Base-by-base conservation (phyloP, 352 stramenopile species). In the Phytophthora sojae region DNA sequence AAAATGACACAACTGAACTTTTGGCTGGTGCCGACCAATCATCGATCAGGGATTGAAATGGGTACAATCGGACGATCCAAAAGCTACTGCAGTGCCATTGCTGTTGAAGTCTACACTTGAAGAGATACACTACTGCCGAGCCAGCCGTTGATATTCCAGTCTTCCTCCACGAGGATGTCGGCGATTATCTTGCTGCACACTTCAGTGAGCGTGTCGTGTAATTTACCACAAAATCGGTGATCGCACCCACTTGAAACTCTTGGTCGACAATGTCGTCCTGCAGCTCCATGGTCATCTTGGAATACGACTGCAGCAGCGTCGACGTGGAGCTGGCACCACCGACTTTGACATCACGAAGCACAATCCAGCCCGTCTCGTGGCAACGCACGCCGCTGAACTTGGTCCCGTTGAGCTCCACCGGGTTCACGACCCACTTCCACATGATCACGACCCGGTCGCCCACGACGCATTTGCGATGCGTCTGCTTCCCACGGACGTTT, bases 231-330 rank as follows among this genome's bases (percentile, higher is more conserved):
- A 86, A 80, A 49, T 86, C 54, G 3, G 74, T 80, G 15, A 86
- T 67, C 23, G 58, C 61, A 7, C 73, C 73, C 8, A 86, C 67
- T 56, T 81, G 66, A 35, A 80, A 60, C 7, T 82, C 69, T 58
- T 81, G 69, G 51, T 87, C 70, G 26, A 61, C 71, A 26, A 88
- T 76, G 47, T 85, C 74, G 23, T 88, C 77, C 49, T 86, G 73
- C 8, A 90, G 69, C 50, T 85, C 77, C 47, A 83, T 78, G 1
- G 74, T 75, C 55, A 82, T 84, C 47, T 79, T 82, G 23, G 80
- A 76, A 69, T 76, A 89, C 50, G 80, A 85, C 62, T 86, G 82
- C 52, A 89, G 66, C 3, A 67, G 65, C 29, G 83, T 82, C 6
- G 63, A 75, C 15, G 61, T 66, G 14, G 17, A 23, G 42, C 14